A percentile compares a stretch with the other conserved stretches of the same genome.
phyloP scores from a whole-genome alignment of 2,329 filamentous ascomycete species.

The Trichocomaceae sp. region DNA sequence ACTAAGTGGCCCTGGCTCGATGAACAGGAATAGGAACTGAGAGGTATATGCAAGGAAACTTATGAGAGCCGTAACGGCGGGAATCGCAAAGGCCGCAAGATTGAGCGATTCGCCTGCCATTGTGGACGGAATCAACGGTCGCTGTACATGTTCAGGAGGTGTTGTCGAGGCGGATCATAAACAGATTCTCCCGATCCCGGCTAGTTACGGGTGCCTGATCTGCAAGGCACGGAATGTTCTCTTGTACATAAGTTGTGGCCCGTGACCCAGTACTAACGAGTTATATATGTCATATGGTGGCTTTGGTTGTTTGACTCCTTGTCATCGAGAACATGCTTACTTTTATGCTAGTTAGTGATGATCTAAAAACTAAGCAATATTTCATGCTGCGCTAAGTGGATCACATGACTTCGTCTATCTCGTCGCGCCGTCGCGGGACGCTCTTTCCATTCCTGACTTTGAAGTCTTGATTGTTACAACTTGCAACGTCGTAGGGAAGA shows the following conservation, averaged over 20 bases:
- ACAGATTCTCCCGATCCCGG: neutral
- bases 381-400: neutral
- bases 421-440: neutral
- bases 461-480: neutral
- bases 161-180: neutral
- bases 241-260: too few species aligned
- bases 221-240: neutral
- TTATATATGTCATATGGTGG: too few species aligned
- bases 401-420: conserved; percentile 10
- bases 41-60: conserved; percentile 54
- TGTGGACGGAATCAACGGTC: neutral
- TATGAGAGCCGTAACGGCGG: conserved; percentile 50
- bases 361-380: neutral
- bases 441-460: conserved; percentile 7
- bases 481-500: neutral
- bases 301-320: neutral
- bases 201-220: neutral
- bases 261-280: neutral
- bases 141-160: neutral
- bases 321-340: neutral
- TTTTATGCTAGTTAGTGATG: neutral
- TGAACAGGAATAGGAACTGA: conserved; percentile 50
- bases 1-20: conserved; percentile 50
- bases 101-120: conserved; percentile 14
- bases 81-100: conserved; percentile 41